Percentiles rank a stretch among this genome's conserved stretches.
Conservation (phyloP, 2,329 filamentous ascomycete species). For the Pseudogymnoascus sp. region DNA sequence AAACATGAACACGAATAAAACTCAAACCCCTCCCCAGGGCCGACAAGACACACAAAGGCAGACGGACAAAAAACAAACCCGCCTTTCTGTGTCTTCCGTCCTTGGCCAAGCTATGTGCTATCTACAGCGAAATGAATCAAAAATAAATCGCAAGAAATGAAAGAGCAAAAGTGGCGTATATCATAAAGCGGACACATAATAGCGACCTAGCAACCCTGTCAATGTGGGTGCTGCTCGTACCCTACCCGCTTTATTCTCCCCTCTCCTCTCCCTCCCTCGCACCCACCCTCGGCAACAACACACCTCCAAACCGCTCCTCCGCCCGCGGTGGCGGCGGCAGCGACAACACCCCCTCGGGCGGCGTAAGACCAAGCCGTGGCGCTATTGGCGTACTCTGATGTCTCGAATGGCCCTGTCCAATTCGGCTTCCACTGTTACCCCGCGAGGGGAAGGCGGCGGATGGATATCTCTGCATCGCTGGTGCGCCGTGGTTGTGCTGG, state of each 20-base stretch:
- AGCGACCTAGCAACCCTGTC: neutral
- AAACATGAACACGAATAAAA: neutral
- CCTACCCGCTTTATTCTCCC: too few relatives aligned
- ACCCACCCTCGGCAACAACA: neutral
- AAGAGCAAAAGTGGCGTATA: neutral
- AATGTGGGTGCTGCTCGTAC: too few relatives aligned
- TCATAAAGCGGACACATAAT: neutral
- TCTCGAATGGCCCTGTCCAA: neutral
- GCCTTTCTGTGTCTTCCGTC: neutral
- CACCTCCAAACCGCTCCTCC: neutral
- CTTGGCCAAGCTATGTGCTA: neutral
- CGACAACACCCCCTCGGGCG: neutral
- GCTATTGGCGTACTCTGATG: neutral
- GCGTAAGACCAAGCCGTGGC: neutral
- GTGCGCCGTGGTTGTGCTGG: neutral
- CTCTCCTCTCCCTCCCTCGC: neutral
- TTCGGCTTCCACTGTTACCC: neutral
- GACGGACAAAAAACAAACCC: neutral
- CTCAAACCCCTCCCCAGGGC: neutral
- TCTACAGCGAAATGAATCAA: neutral
- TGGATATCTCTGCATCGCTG: neutral
- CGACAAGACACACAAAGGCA: neutral
- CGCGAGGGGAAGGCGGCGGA: neutral
- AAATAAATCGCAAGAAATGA: neutral
- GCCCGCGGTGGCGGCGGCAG: neutral